A percentile compares a stretch with the other conserved stretches of the same genome.
These are phyloP conservation scores for Plasmodium cynomolgi DNA, from an alignment of 169 alveolate species.

Conservation along the genomic window DNA sequence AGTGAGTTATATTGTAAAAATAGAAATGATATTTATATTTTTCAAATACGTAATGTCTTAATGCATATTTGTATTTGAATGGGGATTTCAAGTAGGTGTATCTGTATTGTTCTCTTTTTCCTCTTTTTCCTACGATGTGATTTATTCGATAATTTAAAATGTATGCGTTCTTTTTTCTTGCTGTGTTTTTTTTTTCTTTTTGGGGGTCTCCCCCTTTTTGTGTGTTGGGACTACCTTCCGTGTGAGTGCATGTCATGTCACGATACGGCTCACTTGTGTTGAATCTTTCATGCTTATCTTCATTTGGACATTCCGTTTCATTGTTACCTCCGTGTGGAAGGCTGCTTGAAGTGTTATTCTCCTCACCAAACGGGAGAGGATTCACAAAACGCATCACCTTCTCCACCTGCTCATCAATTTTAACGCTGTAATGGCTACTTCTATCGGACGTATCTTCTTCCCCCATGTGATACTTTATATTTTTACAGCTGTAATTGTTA, in stretches of 20 bases:
- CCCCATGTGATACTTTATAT: slow-evolving; percentile 31
- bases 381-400: slow-evolving; percentile 9
- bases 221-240: neutral
- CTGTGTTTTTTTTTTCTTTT: neutral
- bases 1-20: slow-evolving; percentile 73
- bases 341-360: neutral
- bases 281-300: neutral
- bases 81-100: slow-evolving; percentile 84
- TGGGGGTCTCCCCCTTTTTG: neutral
- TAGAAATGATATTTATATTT: slow-evolving; percentile 79
- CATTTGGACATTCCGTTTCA: neutral
- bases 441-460: slow-evolving; percentile 12
- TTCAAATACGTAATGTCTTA: slow-evolving; percentile 85
- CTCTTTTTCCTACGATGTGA: slow-evolving; percentile 37
- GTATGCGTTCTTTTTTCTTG: neutral
- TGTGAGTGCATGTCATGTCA: neutral
- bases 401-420: slow-evolving; percentile 31
- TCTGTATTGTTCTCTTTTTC: slow-evolving; percentile 82
- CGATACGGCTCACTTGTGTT: neutral
- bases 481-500: slow-evolving; percentile 41
- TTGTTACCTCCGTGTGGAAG: neutral
- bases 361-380: slow-evolving; percentile 8
- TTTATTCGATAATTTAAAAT: slow-evolving; percentile 32
- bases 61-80: slow-evolving; percentile 84
- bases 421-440: slow-evolving; percentile 14